Evolutionary conservation across 192 early-diverging fungal genomes (phyloP).

Genomic region (Umbelopsis sp.): DNA sequence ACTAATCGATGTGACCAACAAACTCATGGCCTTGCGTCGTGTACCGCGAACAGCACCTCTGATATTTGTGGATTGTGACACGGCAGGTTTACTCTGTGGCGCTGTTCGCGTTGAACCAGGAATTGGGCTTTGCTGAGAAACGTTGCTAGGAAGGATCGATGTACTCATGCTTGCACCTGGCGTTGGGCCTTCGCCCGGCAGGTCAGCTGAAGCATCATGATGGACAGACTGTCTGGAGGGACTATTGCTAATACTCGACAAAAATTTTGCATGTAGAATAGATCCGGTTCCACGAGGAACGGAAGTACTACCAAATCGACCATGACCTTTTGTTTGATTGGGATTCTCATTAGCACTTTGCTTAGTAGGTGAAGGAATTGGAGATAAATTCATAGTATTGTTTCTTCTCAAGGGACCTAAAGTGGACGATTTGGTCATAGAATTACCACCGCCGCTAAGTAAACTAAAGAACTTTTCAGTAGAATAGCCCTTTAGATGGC

Average conservation of each 20-base stretch:
- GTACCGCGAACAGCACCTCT: conserved; percentile 26
- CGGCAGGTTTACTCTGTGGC: neutral
- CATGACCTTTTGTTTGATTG: neutral
- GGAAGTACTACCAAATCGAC: neutral
- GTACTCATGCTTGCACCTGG: conserved; percentile 31
- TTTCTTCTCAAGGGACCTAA: neutral
- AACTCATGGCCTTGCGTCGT: conserved; percentile 36
- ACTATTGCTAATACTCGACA: conserved; percentile 31
- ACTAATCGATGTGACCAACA: conserved; percentile 33
- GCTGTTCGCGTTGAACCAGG: neutral
- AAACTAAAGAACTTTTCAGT: conserved; percentile 19
- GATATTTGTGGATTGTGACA: neutral
- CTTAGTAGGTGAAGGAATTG: conserved; percentile 10
- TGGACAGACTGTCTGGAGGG: neutral
- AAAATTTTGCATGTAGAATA: conserved; percentile 39
- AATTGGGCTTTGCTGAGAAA: neutral
- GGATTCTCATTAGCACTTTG: neutral
- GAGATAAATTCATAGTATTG: conserved; percentile 1
- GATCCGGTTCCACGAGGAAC: conserved; percentile 16
- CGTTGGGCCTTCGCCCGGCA: neutral
- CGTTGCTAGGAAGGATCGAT: conserved; percentile 19
- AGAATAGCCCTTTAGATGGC: conserved; percentile 6
- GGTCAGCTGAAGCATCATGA: neutral
- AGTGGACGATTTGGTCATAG: neutral
- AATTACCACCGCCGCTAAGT: neutral